These are phyloP conservation scores for Aspergillus pseudonomiae DNA, from an alignment of 2,329 filamentous ascomycete genomes.

Conservation along the genomic window DNA sequence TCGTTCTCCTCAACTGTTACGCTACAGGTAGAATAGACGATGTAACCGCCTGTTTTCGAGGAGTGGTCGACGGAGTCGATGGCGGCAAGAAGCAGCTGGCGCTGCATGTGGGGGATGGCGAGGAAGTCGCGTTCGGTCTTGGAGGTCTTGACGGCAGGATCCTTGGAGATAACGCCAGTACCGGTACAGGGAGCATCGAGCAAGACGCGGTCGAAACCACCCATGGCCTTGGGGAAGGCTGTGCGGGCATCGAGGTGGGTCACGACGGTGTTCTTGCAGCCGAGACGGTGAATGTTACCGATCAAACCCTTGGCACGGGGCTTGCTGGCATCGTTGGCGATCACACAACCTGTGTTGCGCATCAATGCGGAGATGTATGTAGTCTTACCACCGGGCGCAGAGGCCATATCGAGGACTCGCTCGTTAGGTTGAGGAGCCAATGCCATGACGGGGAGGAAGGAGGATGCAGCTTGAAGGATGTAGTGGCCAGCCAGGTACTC, in stretches of 20 bases:
- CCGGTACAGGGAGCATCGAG: conserved; percentile 95
- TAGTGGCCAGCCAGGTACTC: conserved; percentile 98
- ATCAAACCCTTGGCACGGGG: conserved; percentile 93
- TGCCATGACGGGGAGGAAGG: conserved; percentile 97
- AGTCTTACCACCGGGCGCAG: conserved; percentile 93
- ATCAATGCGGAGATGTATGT: conserved; percentile 95
- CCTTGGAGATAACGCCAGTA: conserved; percentile 96
- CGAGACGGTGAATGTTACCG: conserved; percentile 94
- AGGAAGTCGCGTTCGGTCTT: conserved; percentile 96
- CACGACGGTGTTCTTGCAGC: conserved; percentile 90
- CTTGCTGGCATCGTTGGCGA: conserved; percentile 97
- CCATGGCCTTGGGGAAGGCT: conserved; percentile 91
- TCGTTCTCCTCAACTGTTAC: conserved; percentile 95
- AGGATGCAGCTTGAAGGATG: conserved; percentile 94
- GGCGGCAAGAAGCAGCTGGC: conserved; percentile 87
- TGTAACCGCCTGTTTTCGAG: conserved; percentile 89
- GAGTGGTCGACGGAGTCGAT: conserved; percentile 93
- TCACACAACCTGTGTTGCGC: conserved; percentile 94
- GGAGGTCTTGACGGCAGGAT: conserved; percentile 96
- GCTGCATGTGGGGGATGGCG: conserved; percentile 88
- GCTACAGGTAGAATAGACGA: conserved; percentile 96
- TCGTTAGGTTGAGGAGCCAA: conserved; percentile 92
- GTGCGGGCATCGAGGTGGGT: conserved; percentile 88
- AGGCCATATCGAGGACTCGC: conserved; percentile 90
- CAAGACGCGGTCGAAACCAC: conserved; percentile 91